A percentile compares a stretch with the other conserved stretches of the same genome.
Conservation (phyloP, 176 grass and related monocot genomes). For the Oryza longistaminata region DNA sequence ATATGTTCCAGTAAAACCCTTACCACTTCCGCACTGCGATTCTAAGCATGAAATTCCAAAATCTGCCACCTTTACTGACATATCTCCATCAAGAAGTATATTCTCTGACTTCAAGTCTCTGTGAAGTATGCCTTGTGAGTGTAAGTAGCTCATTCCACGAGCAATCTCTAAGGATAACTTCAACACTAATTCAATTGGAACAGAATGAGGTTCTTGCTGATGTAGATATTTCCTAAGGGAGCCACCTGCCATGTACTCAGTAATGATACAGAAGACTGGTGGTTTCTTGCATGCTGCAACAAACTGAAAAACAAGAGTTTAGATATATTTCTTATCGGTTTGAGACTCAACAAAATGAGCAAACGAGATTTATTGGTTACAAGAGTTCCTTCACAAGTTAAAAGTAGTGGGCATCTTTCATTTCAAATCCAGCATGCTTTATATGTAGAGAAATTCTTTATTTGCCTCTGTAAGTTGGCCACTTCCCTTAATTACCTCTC, state of each 20-base stretch:
- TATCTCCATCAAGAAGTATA: constrained; percentile 91
- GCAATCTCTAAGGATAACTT: constrained; percentile 93
- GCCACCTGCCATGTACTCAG: constrained; percentile 91
- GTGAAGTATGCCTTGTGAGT: constrained; percentile 91
- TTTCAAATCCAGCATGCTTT: neutral
- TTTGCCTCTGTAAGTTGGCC: neutral
- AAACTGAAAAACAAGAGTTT: constrained; percentile 58
- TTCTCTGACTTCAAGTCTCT: constrained; percentile 98
- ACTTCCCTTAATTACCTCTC: neutral
- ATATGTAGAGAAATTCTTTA: neutral
- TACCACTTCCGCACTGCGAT: constrained; percentile 75
- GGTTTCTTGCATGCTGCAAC: constrained; percentile 98
- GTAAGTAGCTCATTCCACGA: constrained; percentile 93
- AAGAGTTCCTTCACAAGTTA: neutral
- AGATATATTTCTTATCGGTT: neutral
- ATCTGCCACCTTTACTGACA: constrained; percentile 94
- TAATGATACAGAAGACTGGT: constrained; percentile 97
- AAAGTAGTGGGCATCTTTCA: neutral
- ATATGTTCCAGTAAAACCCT: constrained; percentile 94
- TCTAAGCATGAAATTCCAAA: constrained; percentile 98
- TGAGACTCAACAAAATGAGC: constrained; percentile 1
- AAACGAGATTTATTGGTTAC: neutral
- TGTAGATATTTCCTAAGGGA: constrained; percentile 95
- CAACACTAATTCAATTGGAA: constrained; percentile 72
- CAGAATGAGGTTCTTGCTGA: constrained; percentile 78